Evolutionary conservation across 2,329 filamentous ascomycete genomes (phyloP), one percentile per base, ranked within the genome.

Genomic region (Bipolaris sorokiniana): DNA sequence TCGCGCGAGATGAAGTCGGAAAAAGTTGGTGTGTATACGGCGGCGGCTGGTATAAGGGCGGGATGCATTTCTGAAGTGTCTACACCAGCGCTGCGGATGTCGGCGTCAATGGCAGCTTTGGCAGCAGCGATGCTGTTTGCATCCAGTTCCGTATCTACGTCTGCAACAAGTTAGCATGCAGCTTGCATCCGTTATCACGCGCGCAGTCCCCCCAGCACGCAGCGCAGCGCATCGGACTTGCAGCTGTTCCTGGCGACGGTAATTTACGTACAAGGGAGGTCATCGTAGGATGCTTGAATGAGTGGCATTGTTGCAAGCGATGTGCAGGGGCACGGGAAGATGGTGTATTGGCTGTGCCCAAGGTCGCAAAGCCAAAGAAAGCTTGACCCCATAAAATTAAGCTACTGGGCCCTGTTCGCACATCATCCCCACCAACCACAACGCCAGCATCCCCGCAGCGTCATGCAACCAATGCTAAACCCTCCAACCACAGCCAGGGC

Each of bases 61-160:
- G 85, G 84, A 78, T 90, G 85, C 51, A 84, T 76, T 7, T 82
- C 76, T 1, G 77, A 77, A 55, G 77, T 66, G 69, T 82, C 75
- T 57, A 83, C 77, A 58, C 69, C 72, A 16, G 74, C 69, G 66
- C 50, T 62, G 37, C 62, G 61, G 58, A 74, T 66, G 72, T 96
- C 91, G 70, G 84, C 79, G 59, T 83, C 74, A 67, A 97, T 89
- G 63, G 94, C 86, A 61, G 85, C 80, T 75, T 87, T 82, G 55
- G 92, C 91, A 60, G 86, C 84, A 54, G 83, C 79, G 69, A 90
- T 86, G 69, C 87, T 85, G 48, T 80, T 66, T 18, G 83, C 74
- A 5, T 88, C 88, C 38, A 90, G 89, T 51, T 89, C 85, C 16
- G 82, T 71, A 79, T 99, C 94, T 76, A 98, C 89, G 79, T 97